Percentiles rank a stretch among this genome's conserved stretches.
Conservation (phyloP, 2,329 filamentous ascomycete species). For the Plenodomus tracheiphilus region DNA sequence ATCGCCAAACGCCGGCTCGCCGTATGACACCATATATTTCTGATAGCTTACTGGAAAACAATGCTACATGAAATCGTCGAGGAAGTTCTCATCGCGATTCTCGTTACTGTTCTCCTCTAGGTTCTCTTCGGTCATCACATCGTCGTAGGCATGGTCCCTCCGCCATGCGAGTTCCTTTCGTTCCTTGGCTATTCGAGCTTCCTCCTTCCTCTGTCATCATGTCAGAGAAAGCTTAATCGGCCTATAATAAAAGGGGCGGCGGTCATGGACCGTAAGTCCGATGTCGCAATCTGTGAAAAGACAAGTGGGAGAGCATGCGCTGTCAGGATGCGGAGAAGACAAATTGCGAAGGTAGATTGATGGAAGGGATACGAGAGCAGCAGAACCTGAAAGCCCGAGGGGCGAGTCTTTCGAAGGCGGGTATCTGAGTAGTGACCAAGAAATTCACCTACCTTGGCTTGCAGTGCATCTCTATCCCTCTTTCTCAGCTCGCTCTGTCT, state of each 20-base stretch:
- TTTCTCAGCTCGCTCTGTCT: slow-evolving; percentile 71
- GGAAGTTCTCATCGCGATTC: slow-evolving; percentile 73
- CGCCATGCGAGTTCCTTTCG: slow-evolving; percentile 88
- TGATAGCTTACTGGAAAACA: neutral
- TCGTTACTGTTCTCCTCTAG: slow-evolving; percentile 81
- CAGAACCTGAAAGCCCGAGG: neutral
- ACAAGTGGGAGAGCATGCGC: neutral
- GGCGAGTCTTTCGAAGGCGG: neutral
- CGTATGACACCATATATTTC: slow-evolving; percentile 3
- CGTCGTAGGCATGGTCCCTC: slow-evolving; percentile 97
- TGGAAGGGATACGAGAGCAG: neutral
- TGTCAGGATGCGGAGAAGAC: neutral
- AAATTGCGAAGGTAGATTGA: neutral
- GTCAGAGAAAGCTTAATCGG: slow-evolving; percentile 7
- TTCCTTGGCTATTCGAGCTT: slow-evolving; percentile 73
- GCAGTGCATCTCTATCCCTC: slow-evolving; percentile 66
- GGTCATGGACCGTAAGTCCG: neutral
- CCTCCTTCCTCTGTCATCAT: slow-evolving; percentile 69
- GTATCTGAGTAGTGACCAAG: neutral
- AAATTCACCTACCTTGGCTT: slow-evolving; percentile 59
- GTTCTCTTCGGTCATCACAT: slow-evolving; percentile 82
- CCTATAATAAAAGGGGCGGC: neutral
- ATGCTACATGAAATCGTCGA: slow-evolving; percentile 74
- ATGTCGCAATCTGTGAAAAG: neutral
- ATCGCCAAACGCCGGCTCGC: slow-evolving; percentile 11